A percentile compares a stretch with the other conserved stretches of the same genome.
Conservation (phyloP, 257 asterid genomes). For the Paraleonurus japonicus region DNA sequence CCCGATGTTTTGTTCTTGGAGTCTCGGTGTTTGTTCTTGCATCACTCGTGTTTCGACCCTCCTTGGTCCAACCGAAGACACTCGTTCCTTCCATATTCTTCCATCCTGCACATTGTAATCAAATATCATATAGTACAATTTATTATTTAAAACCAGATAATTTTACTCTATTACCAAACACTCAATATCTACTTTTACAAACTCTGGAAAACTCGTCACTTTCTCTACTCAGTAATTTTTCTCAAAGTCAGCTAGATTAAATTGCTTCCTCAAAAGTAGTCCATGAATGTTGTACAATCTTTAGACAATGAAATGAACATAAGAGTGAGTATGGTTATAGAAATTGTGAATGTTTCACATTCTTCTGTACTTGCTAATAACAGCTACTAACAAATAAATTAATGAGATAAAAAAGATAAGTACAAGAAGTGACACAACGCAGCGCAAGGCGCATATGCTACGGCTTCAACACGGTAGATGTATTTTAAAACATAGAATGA, state of each 20-base stretch:
- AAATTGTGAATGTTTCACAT: too few species aligned
- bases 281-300: not conserved
- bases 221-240: not conserved
- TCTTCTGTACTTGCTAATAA: too few species aligned
- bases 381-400: too few species aligned
- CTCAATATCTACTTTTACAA: not conserved
- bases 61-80: constrained; percentile 52
- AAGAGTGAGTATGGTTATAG: not conserved
- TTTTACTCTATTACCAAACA: not conserved
- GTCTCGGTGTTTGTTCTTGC: constrained; percentile 37
- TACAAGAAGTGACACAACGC: not conserved
- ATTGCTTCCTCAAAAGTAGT: not conserved
- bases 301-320: not conserved
- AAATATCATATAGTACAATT: too few species aligned
- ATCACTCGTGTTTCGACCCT: constrained; percentile 43
- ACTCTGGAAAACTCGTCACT: not conserved
- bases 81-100: constrained; percentile 94
- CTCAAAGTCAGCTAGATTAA: not conserved
- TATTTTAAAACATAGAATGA: too few species aligned
- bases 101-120: constrained; percentile 58
- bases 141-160: not conserved
- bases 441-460: not conserved
- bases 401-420: too few species aligned
- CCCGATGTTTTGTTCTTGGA: constrained; percentile 44
- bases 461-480: not conserved